Percentiles rank a stretch among this genome's conserved stretches.
Conservation (phyloP, 2,329 filamentous ascomycete species). For the Diaporthe caulivora region DNA sequence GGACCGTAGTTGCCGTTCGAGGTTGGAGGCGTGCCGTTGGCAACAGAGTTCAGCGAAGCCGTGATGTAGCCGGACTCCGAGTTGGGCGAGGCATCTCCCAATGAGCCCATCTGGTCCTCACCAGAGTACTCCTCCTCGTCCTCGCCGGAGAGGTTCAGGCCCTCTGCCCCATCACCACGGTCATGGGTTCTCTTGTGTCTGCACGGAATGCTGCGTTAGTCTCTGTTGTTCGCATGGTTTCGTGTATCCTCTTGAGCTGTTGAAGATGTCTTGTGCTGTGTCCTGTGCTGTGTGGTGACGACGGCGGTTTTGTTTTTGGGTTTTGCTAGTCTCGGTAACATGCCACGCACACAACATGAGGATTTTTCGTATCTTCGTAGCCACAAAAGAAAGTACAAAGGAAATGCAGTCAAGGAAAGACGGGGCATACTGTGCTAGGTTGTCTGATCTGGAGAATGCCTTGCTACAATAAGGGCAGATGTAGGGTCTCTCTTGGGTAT, state of each 20-base stretch:
- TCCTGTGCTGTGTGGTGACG: constrained; percentile 49
- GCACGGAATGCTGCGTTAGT: constrained; percentile 59
- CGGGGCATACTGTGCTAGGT: constrained; percentile 90
- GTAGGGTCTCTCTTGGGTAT: constrained; percentile 99
- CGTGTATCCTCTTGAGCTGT: constrained; percentile 46
- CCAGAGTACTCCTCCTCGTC: constrained; percentile 87
- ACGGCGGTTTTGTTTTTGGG: constrained; percentile 46
- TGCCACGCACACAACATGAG: constrained; percentile 57
- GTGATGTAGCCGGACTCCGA: constrained; percentile 75
- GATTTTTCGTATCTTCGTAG: constrained; percentile 51
- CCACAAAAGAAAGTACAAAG: constrained; percentile 49
- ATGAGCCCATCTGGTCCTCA: constrained; percentile 84
- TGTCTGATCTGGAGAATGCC: constrained; percentile 98
- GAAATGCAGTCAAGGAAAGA: constrained; percentile 50
- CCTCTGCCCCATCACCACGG: constrained; percentile 71
- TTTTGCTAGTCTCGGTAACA: constrained; percentile 49
- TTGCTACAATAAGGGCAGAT: constrained; percentile 98
- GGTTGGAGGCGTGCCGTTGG: constrained; percentile 47
- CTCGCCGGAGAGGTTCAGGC: constrained; percentile 79
- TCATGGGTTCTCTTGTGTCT: constrained; percentile 87
- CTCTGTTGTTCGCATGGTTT: constrained; percentile 37
- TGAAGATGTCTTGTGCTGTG: constrained; percentile 51
- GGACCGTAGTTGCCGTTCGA: constrained; percentile 47
- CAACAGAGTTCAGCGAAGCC: constrained; percentile 62
- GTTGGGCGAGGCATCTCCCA: constrained; percentile 82